Base-by-base conservation (phyloP, 1,139 yeast species). In the Sugiyamaella castrensis region DNA sequence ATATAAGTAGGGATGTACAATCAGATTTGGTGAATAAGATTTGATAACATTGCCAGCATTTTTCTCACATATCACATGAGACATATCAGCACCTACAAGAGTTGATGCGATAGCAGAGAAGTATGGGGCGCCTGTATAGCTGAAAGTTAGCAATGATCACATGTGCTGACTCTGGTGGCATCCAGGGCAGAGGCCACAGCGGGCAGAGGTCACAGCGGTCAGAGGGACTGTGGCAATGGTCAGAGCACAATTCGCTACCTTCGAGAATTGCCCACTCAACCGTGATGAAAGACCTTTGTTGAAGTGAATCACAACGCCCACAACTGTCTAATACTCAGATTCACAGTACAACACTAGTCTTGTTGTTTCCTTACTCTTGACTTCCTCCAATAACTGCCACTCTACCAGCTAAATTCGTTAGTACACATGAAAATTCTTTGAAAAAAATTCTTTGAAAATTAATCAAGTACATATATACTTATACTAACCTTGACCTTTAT, bases 81-180 rank as follows among this genome's bases (percentile, higher is more conserved):
- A 80, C 71, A 92, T 73, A 63, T 92, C 98, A 38, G 92, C 86
- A 0, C 98, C 98, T 43, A 85, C 76, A 30, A 85, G 69, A 1
- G 95, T 87, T 1, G 95, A 80, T 1, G 96, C 87, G 63, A 86
- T 83, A 10, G 94, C 84, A 27, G 95, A 78, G 65, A 92, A 92
- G 69, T 75, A 92, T 1, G 98, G 98, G 0, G 98, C 98, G 0
- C 98, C 98, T 0, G 98, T 91, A 65, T 87, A 88, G 62, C 73
- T 70, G 34, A 24, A 34, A 37, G n/a, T 32, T 10, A 37, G 38
- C 32, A n/a, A n/a, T n/a, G n/a, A n/a, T n/a, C n/a, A n/a, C n/a
- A n/a, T n/a, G n/a, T 24, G 10, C 24, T 27, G 32, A 10, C n/a
- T n/a, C n/a, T n/a, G n/a, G n/a, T n/a, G 13, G 10, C 7, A 30